Evolutionary conservation across 805 yeast genomes (phyloP), one percentile per base, ranked within the genome.

Genomic region (Yarrowia sp.): DNA sequence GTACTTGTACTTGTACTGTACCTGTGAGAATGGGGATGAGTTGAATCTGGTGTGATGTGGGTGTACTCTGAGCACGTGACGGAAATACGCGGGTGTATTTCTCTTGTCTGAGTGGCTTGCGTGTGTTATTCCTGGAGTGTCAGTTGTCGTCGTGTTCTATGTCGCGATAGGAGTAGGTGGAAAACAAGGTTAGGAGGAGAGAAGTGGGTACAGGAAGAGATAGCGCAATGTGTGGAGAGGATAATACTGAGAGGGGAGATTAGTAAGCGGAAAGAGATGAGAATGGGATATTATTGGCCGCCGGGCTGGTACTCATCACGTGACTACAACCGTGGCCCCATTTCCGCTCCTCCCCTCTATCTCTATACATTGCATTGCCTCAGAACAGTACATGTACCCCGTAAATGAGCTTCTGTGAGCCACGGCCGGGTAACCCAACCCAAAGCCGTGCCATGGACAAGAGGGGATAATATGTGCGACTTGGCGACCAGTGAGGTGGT

Each of bases 181-280:
- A 17, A 39, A 58, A 58, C 64, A 58, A 58, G 40, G 64, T 58
- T 58, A 58, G 64, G 64, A 58, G 64, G 64, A 58, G 64, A 58
- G 50, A n/a, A 15, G 15, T 13, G 14, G 9, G 50, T 58, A 58
- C 64, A 58, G 64, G 64, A 58, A 13, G 20, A 58, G 64, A 58
- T 42, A 58, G 50, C 39, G 63, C 34, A 55, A 38, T 8, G 4
- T 2, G 44, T 53, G 60, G 38, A 24, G 30, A 24, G 30, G 34
- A 53, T 44, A 53, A 19, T 12, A 9, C 10, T 9, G 36, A 34
- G 40, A 8, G 36, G 47, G 38, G 43, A 9, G 9, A 12, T 12
- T 17, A 43, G 10, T 52, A 52, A 19, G 55, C n/a, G 4, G 38
- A 10, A 39, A n/a, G 10, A 44, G 9, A 42, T 24, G 30, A 24